Base-by-base conservation (phyloP, 169 alveolate species). In the Babesia bovis region DNA sequence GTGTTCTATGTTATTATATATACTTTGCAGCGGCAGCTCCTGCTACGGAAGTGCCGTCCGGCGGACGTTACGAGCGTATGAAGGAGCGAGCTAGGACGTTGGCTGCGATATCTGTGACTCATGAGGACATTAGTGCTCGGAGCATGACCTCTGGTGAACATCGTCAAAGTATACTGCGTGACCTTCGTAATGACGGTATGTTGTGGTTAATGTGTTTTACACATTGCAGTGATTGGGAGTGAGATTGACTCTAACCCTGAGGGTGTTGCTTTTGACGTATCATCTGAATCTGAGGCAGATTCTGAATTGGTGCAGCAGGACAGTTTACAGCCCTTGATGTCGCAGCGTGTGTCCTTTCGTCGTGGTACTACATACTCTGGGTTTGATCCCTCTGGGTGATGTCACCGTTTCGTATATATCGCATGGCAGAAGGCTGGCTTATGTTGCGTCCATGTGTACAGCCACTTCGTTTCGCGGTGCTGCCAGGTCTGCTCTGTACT, bases 31-130 rank as follows among this genome's bases (percentile, higher is more conserved):
- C n/a, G 19, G 17, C 50, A 72, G 45, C 67, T 12, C 19, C 68
- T 1, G 47, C 7, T 3, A 25, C 15, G 12, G 57, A 5, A 23
- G 28, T 15, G 2, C 5, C 58, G 15, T 26, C 66, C 7, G 45
- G 6, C 0, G 60, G 47, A 56, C 66, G 65, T 30, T 52, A 58
- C 35, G 50, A 77, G 67, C 19, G 28, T 28, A 77, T 77, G 85
- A 66, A 66, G 17, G 78, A 51, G 36, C 59, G 82, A 13, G 85
- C 85, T 10, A 58, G 76, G 0, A 59, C 78, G 15, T 41, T 77
- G 70, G 85, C 85, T 7, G 82, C 74, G 9, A 35, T 60, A 30
- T 45, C 82, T 3, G 35, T 26, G 66, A 70, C 30, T 3, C 44
- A 55, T 15, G 85, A 51, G 9, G 40, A 23, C 38, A 53, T 51